phyloP scores from a whole-genome alignment of 2,329 filamentous ascomycete genomes.

The Clonostachys rosea region DNA sequence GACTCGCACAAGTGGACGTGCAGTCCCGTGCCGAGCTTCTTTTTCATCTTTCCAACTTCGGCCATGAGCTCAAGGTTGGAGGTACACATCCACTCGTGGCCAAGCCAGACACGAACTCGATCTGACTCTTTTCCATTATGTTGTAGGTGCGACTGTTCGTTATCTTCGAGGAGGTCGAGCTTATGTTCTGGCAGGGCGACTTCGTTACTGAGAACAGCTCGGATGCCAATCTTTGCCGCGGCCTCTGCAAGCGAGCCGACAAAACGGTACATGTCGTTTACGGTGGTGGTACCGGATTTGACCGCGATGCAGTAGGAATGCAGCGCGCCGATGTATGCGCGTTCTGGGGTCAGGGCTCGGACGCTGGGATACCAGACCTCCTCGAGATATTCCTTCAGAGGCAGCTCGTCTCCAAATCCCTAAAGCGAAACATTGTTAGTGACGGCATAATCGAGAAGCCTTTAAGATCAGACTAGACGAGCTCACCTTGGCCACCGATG shows the following conservation, averaged over 20 bases:
- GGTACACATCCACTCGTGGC: slow-evolving; percentile 7
- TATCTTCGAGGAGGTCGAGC: slow-evolving; percentile 1
- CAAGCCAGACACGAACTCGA: slow-evolving; percentile 3
- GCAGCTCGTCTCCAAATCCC: not conserved
- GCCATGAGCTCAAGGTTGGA: slow-evolving; percentile 6
- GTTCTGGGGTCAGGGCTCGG: not conserved
- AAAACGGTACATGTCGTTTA: slow-evolving; percentile 7
- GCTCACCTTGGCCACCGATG: not conserved
- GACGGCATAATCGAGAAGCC: no score
- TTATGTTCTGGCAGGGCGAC: slow-evolving; percentile 4
- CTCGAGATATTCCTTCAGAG: not conserved
- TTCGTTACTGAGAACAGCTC: slow-evolving; percentile 5
- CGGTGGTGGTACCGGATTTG: slow-evolving; percentile 5
- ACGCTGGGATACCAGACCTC: not conserved
- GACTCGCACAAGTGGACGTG: slow-evolving; percentile 2
- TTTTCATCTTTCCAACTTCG: slow-evolving; percentile 5
- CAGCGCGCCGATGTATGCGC: slow-evolving; percentile 1
- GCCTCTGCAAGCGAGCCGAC: slow-evolving; percentile 5
- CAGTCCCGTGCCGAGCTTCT: not conserved
- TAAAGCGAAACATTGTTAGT: no score
- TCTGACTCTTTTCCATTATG: not conserved
- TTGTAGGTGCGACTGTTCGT: not conserved
- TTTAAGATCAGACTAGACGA: not conserved
- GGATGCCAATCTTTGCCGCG: slow-evolving; percentile 4
- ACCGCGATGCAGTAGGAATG: slow-evolving; percentile 6